Evolutionary conservation across 257 asterid species (phyloP), one percentile per base, ranked within the genome.

Genomic region (Solanum ossicruentum): DNA sequence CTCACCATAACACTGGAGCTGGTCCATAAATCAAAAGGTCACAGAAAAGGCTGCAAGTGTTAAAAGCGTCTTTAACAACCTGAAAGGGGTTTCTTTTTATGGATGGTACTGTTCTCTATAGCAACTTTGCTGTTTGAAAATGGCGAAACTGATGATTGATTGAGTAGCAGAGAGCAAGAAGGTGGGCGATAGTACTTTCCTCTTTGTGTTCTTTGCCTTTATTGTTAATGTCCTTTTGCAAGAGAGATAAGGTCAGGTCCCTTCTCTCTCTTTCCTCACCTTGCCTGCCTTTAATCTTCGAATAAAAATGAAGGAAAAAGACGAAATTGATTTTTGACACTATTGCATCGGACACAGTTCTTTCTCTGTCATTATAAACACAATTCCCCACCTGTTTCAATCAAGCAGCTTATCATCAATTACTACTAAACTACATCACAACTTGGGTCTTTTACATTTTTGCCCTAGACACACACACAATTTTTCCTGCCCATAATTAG

Each of bases 401-500:
- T 78, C 83, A 78, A 78, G 49, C 65, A 78, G 49, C 83, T 78
- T 78, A 78, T 78, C 83, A 78, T 78, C 82, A 78, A 77, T 58
- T 77, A 51, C 82, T 75, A n/a, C 81, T 73, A n/a, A 58, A 60
- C 67, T 60, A n/a, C 32, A 58, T 49, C 13, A 9, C 81, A 75
- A 15, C 26, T 52, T 16, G 49, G 41, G 4, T 78, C 65, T 26
- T 51, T 78, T 51, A 52, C 65, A 52, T 26, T 52, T 26, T 78
- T 54, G 47, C 47, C 49, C 82, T 8, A 13, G 51, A 28, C 9
- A 4, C n/a, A 77, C 15, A 26, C 11, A 0, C 43, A 15, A 51
- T 11, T 20, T 72, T 20, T 16, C 12, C 73, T 72, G 2, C 32
- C 10, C 11, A 43, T 72, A 72, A 72, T 43, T 72, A 71, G 23